These are phyloP conservation scores for Pulveroboletus sp. DNA, from an alignment of 768 basidiomycete species.

Conservation along the genomic window DNA sequence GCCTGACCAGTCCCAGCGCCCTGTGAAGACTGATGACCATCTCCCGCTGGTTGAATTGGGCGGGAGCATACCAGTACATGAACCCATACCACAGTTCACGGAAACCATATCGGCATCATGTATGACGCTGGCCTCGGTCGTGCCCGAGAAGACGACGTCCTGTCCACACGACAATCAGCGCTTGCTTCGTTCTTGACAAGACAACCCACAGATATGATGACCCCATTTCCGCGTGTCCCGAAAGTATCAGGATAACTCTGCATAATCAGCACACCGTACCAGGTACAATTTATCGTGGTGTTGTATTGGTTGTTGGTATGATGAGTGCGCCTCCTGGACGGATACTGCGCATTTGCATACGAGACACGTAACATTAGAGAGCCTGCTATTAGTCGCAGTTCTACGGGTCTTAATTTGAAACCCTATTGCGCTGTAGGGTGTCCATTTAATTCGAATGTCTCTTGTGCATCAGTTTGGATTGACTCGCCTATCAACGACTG, in stretches of 20 bases:
- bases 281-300: constrained; percentile 42
- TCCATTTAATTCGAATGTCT: neutral
- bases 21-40: constrained; percentile 20
- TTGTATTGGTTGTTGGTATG: constrained; percentile 38
- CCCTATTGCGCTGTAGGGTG: constrained; percentile 40
- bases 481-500: constrained; percentile 47
- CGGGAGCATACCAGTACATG: constrained; percentile 42
- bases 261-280: constrained; percentile 58
- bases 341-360: constrained; percentile 24
- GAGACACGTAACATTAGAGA: constrained; percentile 47
- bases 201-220: constrained; percentile 49
- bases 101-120: constrained; percentile 42
- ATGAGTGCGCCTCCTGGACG: neutral
- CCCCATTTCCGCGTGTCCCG: constrained; percentile 53
- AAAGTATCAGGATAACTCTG: constrained; percentile 54
- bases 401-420: constrained; percentile 59
- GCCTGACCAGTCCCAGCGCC: constrained; percentile 48
- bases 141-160: constrained; percentile 46
- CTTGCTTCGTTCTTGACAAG: neutral
- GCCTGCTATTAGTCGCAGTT: constrained; percentile 41
- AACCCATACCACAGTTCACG: constrained; percentile 50
- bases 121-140: constrained; percentile 40
- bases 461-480: neutral
- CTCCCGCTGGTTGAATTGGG: neutral
- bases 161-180: constrained; percentile 18